These are phyloP conservation scores for Beauveria bassiana DNA, from an alignment of 2,329 filamentous ascomycete species.

Conservation along the genomic window DNA sequence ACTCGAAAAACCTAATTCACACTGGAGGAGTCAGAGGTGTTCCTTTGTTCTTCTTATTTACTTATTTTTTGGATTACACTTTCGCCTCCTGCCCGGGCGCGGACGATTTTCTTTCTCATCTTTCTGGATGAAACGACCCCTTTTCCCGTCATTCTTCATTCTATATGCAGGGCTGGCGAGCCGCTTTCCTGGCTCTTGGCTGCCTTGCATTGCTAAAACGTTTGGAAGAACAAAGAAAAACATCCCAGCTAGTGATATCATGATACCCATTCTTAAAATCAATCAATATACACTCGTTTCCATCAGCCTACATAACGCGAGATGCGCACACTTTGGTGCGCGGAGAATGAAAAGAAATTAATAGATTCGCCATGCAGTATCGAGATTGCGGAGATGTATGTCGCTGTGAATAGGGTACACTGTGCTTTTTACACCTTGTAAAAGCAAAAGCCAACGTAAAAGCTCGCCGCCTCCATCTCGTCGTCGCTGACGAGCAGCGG, in stretches of 20 bases:
- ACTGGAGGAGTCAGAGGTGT: conserved; percentile 7
- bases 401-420: not conserved
- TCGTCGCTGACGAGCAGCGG: conserved; percentile 67
- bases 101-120: not conserved
- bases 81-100: not conserved
- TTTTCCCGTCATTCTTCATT: not conserved
- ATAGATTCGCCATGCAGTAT: not conserved
- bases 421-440: conserved; percentile 67
- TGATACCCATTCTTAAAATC: conserved; percentile 14
- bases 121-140: not conserved
- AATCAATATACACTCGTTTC: conserved; percentile 6
- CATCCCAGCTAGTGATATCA: conserved; percentile 12
- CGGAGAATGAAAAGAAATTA: not conserved
- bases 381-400: not conserved
- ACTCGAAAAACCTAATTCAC: not conserved
- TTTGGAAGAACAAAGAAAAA: not conserved
- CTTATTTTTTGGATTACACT: not conserved
- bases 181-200: not conserved
- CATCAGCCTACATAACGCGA: not conserved
- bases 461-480: conserved; percentile 86
- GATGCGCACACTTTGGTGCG: too few relatives aligned
- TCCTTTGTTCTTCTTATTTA: not conserved
- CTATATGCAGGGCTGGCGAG: not conserved
- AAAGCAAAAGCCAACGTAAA: conserved; percentile 94
- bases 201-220: not conserved